Percentiles rank a stretch among this genome's conserved stretches.
Conservation (phyloP, 2,329 filamentous ascomycete genomes). For the Hirsutella rhossiliensis region DNA sequence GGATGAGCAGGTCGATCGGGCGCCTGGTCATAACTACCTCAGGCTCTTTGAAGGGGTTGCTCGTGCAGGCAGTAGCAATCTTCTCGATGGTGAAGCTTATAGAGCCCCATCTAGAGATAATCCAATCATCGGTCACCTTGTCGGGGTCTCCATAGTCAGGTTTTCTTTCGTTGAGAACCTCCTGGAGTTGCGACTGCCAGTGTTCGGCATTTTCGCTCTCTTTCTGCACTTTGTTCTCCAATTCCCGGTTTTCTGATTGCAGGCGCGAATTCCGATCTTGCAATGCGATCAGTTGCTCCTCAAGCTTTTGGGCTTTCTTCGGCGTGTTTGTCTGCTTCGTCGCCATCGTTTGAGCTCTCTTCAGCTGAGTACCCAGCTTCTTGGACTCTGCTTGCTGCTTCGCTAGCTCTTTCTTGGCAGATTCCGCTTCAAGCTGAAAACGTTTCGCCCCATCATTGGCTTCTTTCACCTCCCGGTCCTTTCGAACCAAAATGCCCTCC, state of each 20-base stretch:
- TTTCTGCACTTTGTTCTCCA: not conserved
- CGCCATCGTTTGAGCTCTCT: no score
- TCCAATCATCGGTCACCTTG: not conserved
- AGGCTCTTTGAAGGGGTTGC: not conserved
- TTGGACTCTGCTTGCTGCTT: not conserved
- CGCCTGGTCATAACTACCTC: not conserved
- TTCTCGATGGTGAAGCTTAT: not conserved
- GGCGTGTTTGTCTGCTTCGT: no score
- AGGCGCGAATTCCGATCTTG: no score
- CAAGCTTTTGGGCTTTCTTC: no score
- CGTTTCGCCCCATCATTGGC: not conserved
- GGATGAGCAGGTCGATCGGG: not conserved
- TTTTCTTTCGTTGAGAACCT: not conserved
- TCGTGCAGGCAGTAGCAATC: not conserved
- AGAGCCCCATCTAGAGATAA: not conserved
- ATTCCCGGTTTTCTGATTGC: no score
- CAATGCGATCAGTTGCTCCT: no score
- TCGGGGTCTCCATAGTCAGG: constrained; percentile 1
- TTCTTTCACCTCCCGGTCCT: not conserved
- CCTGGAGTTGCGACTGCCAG: not conserved
- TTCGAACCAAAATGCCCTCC: not conserved
- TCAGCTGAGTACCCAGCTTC: no score
- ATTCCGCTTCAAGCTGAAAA: not conserved
- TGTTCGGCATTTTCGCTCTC: no score
- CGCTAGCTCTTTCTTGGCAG: not conserved